A percentile compares a stretch with the other conserved stretches of the same genome.
Conservation (phyloP, 129 eudicot genomes). For the Flaveria ramosissima region DNA sequence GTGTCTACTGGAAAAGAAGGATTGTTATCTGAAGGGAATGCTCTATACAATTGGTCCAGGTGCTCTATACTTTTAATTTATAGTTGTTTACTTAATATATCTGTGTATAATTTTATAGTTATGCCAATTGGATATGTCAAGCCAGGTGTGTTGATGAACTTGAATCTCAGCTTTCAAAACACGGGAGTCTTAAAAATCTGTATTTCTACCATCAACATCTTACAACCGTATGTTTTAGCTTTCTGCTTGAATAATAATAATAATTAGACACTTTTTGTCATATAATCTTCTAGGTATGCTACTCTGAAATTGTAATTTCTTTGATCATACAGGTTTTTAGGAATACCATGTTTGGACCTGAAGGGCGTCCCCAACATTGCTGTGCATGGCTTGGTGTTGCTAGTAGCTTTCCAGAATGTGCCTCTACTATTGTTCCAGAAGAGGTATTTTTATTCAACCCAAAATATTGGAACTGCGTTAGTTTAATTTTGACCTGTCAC, state of each 20-base stretch:
- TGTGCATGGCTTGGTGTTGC: conserved; percentile 99
- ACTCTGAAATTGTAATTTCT: neutral
- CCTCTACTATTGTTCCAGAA: conserved; percentile 87
- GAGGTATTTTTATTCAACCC: conserved; percentile 58
- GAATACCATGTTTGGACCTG: conserved; percentile 99
- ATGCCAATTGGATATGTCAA: conserved; percentile 29
- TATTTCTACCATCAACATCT: conserved; percentile 99
- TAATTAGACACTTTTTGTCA: neutral
- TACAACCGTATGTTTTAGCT: conserved; percentile 67
- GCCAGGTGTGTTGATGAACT: conserved; percentile 99
- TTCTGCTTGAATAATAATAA: neutral
- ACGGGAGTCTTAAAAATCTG: conserved; percentile 92
- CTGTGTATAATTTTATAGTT: conserved; percentile 21
- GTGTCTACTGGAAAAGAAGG: conserved; percentile 99
- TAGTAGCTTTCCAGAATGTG: conserved; percentile 98
- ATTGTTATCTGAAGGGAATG: conserved; percentile 92
- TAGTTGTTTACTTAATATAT: conserved; percentile 8
- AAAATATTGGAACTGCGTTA: neutral
- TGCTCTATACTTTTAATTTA: conserved; percentile 31
- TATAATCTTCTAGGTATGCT: conserved; percentile 1
- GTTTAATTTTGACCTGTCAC: conserved; percentile 8
- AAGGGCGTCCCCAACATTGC: conserved; percentile 99
- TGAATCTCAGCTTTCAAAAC: conserved; percentile 86
- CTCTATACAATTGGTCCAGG: conserved; percentile 99
- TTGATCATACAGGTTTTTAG: conserved; percentile 73